phyloP scores from a whole-genome alignment of 2,329 filamentous ascomycete species.

The Hymenoscyphus repandus region DNA sequence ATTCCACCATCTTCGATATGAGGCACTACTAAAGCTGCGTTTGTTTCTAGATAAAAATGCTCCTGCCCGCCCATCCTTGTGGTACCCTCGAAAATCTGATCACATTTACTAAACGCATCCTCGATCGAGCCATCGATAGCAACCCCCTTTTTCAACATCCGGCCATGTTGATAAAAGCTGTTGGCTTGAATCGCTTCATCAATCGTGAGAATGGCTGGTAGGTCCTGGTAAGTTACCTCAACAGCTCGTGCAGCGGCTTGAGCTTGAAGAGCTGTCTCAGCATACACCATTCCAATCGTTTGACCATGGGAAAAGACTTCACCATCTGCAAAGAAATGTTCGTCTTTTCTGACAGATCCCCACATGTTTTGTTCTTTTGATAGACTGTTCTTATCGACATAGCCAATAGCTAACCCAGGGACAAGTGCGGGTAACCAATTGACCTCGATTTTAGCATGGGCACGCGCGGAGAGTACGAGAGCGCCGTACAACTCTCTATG shows the following conservation, averaged over 20 bases:
- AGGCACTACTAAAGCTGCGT: constrained; percentile 76
- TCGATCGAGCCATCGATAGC: constrained; percentile 52
- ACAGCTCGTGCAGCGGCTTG: constrained; percentile 77
- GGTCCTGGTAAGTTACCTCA: constrained; percentile 80
- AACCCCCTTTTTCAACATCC: constrained; percentile 78
- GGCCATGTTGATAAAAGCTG: constrained; percentile 78
- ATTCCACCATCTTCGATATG: constrained; percentile 90
- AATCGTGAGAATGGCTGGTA: constrained; percentile 83
- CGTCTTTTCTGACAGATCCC: constrained; percentile 67
- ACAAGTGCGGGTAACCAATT: constrained; percentile 65
- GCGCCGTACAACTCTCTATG: constrained; percentile 84
- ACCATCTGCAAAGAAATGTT: constrained; percentile 85
- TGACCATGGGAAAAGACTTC: constrained; percentile 88
- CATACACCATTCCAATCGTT: constrained; percentile 82
- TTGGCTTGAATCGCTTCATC: constrained; percentile 87
- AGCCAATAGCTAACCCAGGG: constrained; percentile 66
- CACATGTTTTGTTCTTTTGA: constrained; percentile 80
- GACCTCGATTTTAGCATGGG: constrained; percentile 79
- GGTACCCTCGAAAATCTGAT: constrained; percentile 59
- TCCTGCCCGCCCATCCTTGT: constrained; percentile 90
- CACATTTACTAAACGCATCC: constrained; percentile 22
- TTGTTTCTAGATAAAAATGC: constrained; percentile 93
- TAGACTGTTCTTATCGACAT: constrained; percentile 75
- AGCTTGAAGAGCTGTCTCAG: constrained; percentile 70
- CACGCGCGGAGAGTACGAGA: constrained; percentile 78